These are phyloP conservation scores for Penicillium sp. DNA, from an alignment of 2,329 filamentous ascomycete species.

Conservation along the genomic window DNA sequence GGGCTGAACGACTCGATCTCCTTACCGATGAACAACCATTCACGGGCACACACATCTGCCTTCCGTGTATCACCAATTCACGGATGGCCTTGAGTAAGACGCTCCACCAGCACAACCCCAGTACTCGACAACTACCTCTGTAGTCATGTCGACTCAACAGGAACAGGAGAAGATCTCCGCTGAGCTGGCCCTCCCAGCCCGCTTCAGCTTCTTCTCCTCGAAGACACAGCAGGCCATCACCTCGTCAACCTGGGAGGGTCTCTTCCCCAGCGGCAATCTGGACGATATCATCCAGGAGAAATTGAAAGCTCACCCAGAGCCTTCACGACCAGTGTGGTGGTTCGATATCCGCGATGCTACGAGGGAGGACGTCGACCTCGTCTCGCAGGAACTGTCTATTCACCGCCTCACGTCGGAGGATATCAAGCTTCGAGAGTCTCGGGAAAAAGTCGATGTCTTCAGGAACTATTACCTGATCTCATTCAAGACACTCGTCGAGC, in stretches of 20 bases:
- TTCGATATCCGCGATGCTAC: conserved; percentile 86
- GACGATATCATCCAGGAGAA: conserved; percentile 16
- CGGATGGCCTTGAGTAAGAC: conserved; percentile 1
- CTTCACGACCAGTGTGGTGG: conserved; percentile 73
- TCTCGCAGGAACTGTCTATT: conserved; percentile 89
- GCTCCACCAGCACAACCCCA: background rate
- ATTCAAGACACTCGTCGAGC: conserved; percentile 82
- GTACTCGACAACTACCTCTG: background rate
- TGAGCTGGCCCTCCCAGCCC: conserved; percentile 57
- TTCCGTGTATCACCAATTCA: background rate
- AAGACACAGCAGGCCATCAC: conserved; percentile 61
- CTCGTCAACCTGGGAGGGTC: conserved; percentile 21
- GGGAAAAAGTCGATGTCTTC: conserved; percentile 97
- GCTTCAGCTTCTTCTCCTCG: conserved; percentile 95
- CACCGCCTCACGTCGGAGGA: conserved; percentile 94
- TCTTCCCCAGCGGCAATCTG: conserved; percentile 13
- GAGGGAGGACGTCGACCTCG: conserved; percentile 77
- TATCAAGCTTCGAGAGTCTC: conserved; percentile 87
- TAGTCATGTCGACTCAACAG: conserved; percentile 3
- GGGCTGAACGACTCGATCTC: background rate
- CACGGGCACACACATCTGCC: background rate
- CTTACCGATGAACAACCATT: background rate
- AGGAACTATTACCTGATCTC: conserved; percentile 95
- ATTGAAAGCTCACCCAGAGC: conserved; percentile 10
- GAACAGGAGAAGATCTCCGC: conserved; percentile 1